phyloP scores from a whole-genome alignment of 176 grass and related monocot species.

The Melocanna baccifera region DNA sequence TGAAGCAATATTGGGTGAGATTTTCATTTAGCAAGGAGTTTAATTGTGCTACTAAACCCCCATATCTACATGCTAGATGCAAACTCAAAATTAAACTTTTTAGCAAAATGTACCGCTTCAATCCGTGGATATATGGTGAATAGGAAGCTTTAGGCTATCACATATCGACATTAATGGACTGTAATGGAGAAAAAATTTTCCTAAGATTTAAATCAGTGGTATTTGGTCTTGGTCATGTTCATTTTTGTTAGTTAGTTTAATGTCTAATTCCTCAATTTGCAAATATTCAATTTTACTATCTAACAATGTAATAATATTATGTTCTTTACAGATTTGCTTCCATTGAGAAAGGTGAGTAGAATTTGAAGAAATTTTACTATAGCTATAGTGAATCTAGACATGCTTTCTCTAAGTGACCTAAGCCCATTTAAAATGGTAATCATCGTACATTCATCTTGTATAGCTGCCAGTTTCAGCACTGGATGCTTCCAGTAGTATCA shows the following conservation, averaged over 20 bases:
- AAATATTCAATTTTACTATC: neutral
- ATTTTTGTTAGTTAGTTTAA: neutral
- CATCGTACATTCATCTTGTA: neutral
- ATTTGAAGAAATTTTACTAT: slow-evolving; percentile 72
- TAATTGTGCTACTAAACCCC: too few species aligned
- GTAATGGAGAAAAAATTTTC: neutral
- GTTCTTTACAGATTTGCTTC: slow-evolving; percentile 71
- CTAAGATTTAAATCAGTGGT: neutral
- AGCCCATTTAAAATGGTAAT: slow-evolving; percentile 77
- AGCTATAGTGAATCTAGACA: slow-evolving; percentile 82
- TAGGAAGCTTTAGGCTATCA: neutral
- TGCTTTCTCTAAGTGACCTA: slow-evolving; percentile 71
- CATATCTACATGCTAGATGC: neutral
- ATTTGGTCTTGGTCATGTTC: neutral
- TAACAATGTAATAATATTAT: neutral
- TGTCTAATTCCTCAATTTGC: neutral
- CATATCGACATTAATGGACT: neutral
- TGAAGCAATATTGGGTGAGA: neutral
- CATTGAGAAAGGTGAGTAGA: slow-evolving; percentile 62
- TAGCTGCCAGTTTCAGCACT: neutral
- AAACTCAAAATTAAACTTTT: neutral
- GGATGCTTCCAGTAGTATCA: neutral
- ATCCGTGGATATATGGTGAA: slow-evolving; percentile 4
- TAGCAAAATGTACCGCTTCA: neutral
- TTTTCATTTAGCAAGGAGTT: neutral